Evolutionary conservation across 2,329 filamentous ascomycete genomes (phyloP).

Genomic region (Tolypocladium tundrense): DNA sequence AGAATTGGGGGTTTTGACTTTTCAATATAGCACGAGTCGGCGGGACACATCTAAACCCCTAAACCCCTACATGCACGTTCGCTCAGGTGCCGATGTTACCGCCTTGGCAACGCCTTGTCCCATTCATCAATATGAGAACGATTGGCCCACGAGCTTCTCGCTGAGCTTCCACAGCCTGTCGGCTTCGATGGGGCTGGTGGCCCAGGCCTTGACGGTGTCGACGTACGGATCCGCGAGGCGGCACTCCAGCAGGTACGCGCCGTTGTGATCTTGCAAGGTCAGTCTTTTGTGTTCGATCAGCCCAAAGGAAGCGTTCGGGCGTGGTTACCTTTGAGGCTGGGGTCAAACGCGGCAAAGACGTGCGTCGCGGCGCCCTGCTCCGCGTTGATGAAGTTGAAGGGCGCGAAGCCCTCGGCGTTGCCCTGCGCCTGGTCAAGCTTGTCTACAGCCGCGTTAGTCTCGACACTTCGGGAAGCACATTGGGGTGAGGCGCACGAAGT

Average conservation of each 20-base stretch:
- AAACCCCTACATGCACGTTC: background rate
- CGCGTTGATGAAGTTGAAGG: conserved; percentile 9
- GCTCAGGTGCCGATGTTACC: background rate
- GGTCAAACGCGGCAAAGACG: conserved; percentile 26
- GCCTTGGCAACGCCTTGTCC: background rate
- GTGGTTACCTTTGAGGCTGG: conserved; percentile 14
- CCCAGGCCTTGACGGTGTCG: conserved; percentile 19
- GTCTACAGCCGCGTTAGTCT: conserved; percentile 5
- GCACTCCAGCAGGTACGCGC: conserved; percentile 20
- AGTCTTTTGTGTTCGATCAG: background rate
- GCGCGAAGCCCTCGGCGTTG: conserved; percentile 12
- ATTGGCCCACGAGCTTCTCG: conserved; percentile 32
- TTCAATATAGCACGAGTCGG: background rate
- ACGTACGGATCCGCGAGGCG: conserved; percentile 19
- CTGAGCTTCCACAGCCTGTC: conserved; percentile 34
- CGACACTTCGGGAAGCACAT: background rate
- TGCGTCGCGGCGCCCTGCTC: conserved; percentile 22
- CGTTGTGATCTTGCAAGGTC: conserved; percentile 14
- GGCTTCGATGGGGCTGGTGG: conserved; percentile 21
- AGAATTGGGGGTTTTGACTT: too few relatives aligned
- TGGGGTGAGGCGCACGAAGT: conserved; percentile 6
- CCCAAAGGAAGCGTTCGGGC: background rate
- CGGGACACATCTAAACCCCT: background rate
- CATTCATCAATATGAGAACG: conserved; percentile 19
- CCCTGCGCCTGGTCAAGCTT: conserved; percentile 9